Conservation (phyloP, 1,284 basidiomycete species). For the Apiotrichum laibachii region DNA sequence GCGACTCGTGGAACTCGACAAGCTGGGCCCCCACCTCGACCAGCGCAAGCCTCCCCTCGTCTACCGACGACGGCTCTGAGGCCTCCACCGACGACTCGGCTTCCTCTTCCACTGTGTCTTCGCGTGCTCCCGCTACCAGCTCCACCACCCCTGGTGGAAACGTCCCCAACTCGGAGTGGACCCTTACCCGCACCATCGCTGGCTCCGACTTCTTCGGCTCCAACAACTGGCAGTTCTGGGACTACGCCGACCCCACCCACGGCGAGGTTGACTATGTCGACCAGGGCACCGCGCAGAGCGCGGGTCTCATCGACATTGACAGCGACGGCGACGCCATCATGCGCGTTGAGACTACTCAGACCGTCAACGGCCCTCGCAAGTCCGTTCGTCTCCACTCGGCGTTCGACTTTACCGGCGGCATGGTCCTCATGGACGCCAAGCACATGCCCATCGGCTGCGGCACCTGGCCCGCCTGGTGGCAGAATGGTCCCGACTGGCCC, state of each 20-base stretch:
- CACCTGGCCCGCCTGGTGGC: constrained; percentile 60
- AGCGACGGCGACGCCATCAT: constrained; percentile 72
- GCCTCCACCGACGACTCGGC: too few relatives aligned
- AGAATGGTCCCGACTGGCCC: constrained; percentile 56
- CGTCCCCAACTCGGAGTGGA: constrained; percentile 24
- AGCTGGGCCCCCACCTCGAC: constrained; percentile 5
- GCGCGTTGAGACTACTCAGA: constrained; percentile 75
- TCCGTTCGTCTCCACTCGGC: constrained; percentile 71
- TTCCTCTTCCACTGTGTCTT: too few relatives aligned
- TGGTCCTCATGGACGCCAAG: constrained; percentile 75
- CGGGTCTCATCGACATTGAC: constrained; percentile 59
- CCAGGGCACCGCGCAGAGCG: constrained; percentile 35
- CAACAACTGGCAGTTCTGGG: constrained; percentile 71
- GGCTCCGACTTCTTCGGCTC: constrained; percentile 64
- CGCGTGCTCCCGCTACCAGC: not conserved
- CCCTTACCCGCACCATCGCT: constrained; percentile 28
- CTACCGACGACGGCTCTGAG: constrained; percentile 6
- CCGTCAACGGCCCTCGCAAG: constrained; percentile 63
- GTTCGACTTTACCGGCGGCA: constrained; percentile 59
- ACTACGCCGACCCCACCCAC: constrained; percentile 70
- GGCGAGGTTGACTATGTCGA: constrained; percentile 57
- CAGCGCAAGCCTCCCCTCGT: constrained; percentile 12
- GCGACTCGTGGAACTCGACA: not conserved
- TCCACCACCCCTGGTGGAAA: constrained; percentile 13
- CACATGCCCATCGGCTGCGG: constrained; percentile 90